phyloP scores from a whole-genome alignment of 441 rosid species.

The Mallotus japonicus region DNA sequence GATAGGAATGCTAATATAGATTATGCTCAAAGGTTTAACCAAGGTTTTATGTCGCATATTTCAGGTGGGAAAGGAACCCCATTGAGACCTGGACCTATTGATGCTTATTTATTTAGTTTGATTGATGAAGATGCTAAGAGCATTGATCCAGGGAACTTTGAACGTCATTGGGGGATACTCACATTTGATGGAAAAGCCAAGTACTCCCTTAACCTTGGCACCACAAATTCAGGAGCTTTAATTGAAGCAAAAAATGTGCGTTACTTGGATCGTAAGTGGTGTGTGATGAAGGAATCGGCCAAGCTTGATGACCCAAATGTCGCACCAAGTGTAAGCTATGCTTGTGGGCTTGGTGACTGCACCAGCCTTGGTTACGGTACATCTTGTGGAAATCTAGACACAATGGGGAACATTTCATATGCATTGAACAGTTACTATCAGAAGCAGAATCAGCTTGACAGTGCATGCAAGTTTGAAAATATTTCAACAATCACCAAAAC shows the following conservation, averaged over 20 bases:
- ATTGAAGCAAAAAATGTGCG: constrained; percentile 51
- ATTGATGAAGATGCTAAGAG: constrained; percentile 95
- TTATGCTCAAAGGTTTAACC: constrained; percentile 80
- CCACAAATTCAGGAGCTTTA: constrained; percentile 63
- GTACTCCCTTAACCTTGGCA: constrained; percentile 75
- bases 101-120: constrained; percentile 77
- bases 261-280: constrained; percentile 67
- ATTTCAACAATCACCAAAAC: constrained; percentile 52
- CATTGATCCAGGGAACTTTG: constrained; percentile 87
- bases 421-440: constrained; percentile 93
- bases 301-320: constrained; percentile 66
- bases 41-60: constrained; percentile 81
- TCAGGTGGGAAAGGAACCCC: constrained; percentile 93
- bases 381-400: constrained; percentile 61
- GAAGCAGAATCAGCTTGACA: constrained; percentile 66
- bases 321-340: constrained; percentile 75
- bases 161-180: constrained; percentile 94
- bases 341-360: constrained; percentile 79
- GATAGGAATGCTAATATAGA: constrained; percentile 68
- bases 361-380: constrained; percentile 87
- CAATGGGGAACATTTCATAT: constrained; percentile 64
- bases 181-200: constrained; percentile 72
- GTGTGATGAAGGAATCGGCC: constrained; percentile 63
- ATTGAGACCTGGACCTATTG: constrained; percentile 73
- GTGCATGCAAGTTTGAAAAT: constrained; percentile 75